phyloP scores from a whole-genome alignment of 225 moss, liverwort and hornwort genomes.

The Climacium dendroides region DNA sequence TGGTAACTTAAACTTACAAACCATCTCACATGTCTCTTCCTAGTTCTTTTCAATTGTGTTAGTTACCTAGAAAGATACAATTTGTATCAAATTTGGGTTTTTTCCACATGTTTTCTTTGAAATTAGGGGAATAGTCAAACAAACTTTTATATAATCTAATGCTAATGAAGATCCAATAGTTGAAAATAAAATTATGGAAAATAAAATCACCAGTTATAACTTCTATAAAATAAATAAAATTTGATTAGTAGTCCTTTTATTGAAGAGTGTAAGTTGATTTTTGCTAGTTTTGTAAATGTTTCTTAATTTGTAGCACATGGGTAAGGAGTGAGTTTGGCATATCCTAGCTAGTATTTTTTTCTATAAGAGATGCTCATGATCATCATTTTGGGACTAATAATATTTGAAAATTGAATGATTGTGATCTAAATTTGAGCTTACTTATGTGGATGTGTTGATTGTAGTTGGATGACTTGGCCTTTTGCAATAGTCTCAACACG shows the following conservation, averaged over 20 bases:
- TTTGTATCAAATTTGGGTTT: not conserved
- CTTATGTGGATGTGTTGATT: not conserved
- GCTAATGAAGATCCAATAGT: too few relatives aligned
- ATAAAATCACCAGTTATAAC: too few relatives aligned
- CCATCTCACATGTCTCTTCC: not conserved
- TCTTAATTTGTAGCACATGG: too few relatives aligned
- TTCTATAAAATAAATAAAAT: too few relatives aligned
- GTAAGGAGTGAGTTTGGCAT: not conserved
- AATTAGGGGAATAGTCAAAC: too few relatives aligned
- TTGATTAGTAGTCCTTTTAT: too few relatives aligned
- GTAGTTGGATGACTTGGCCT: accelerated
- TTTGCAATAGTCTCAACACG: not conserved
- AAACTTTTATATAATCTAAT: too few relatives aligned
- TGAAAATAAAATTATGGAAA: too few relatives aligned
- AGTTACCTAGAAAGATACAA: not conserved
- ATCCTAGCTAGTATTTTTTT: not conserved
- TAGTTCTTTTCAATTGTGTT: not conserved
- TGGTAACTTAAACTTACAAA: not conserved
- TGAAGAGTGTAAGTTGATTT: too few relatives aligned
- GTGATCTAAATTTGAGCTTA: not conserved
- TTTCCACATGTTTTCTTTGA: too few relatives aligned
- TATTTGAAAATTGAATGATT: not conserved
- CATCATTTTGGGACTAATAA: not conserved
- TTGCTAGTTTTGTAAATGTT: too few relatives aligned
- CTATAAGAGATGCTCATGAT: not conserved